Conservation (phyloP, 768 basidiomycete species). For the Lepiota brunneoincarnata region DNA sequence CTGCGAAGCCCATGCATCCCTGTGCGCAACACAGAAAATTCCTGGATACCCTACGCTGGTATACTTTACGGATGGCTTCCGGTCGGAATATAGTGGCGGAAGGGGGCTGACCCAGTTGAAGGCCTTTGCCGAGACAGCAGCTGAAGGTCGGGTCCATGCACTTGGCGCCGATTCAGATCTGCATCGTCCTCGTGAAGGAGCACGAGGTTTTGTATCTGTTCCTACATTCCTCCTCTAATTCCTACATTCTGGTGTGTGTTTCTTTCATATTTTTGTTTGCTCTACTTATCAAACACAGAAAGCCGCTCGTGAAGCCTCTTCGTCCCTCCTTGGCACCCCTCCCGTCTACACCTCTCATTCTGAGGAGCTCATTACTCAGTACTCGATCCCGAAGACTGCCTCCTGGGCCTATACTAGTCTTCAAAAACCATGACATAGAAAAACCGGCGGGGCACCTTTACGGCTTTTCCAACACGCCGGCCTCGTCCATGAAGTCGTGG, state of each 20-base stretch:
- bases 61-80: constrained; percentile 57
- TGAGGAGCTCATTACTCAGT: constrained; percentile 32
- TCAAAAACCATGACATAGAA: constrained; percentile 55
- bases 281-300: constrained; percentile 18
- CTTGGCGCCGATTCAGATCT: constrained; percentile 25
- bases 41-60: constrained; percentile 82
- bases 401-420: constrained; percentile 66
- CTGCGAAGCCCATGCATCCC: constrained; percentile 69
- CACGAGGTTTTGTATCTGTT: constrained; percentile 61
- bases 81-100: constrained; percentile 73
- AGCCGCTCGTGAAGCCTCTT: constrained; percentile 33
- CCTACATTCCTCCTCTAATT: constrained; percentile 32
- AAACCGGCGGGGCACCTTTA: constrained; percentile 46
- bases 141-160: constrained; percentile 53
- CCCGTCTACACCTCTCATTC: constrained; percentile 40
- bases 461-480: constrained; percentile 20
- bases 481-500: constrained; percentile 49
- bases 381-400: constrained; percentile 31
- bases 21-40: constrained; percentile 69
- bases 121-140: constrained; percentile 73
- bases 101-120: constrained; percentile 70
- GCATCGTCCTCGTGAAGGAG: constrained; percentile 33
- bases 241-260: background rate
- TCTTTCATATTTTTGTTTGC: background rate
- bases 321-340: constrained; percentile 46